phyloP scores from a whole-genome alignment of 176 grass and related monocot species.

The Thalia dealbata region DNA sequence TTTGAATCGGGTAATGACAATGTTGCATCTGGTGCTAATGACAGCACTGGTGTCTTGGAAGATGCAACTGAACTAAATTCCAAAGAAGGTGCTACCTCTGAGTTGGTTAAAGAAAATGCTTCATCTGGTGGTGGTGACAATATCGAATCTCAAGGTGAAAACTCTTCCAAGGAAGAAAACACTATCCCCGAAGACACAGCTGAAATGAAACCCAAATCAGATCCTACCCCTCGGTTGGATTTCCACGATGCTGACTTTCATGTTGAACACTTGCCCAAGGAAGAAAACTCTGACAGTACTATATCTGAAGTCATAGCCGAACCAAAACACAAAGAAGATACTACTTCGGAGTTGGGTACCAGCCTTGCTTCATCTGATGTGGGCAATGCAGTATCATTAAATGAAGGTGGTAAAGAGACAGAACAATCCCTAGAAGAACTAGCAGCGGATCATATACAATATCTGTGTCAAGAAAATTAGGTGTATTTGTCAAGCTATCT shows the following conservation, averaged over 20 bases:
- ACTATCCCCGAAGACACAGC: constrained; percentile 1
- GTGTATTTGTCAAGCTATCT: too few species aligned
- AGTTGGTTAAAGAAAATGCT: too few species aligned
- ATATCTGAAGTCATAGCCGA: too few species aligned
- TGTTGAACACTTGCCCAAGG: too few species aligned
- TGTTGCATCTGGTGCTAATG: not conserved
- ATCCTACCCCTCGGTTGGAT: too few species aligned
- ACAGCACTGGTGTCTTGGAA: too few species aligned
- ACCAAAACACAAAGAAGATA: too few species aligned
- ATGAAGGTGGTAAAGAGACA: not conserved
- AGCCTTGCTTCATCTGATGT: not conserved
- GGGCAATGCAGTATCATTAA: not conserved
- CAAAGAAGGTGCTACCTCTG: not conserved
- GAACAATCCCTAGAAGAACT: not conserved
- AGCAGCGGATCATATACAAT: not conserved
- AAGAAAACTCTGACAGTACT: too few species aligned
- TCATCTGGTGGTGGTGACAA: too few species aligned
- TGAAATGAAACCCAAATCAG: not conserved
- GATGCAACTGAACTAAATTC: not conserved
- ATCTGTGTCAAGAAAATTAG: not conserved
- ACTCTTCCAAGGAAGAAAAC: not conserved
- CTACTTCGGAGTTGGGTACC: not conserved
- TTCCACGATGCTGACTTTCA: too few species aligned
- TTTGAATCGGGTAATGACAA: not conserved
- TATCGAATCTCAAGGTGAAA: not conserved